These are phyloP conservation scores for Viridothelium virens DNA, from an alignment of 495 filamentous ascomycete genomes.

Conservation along the genomic window DNA sequence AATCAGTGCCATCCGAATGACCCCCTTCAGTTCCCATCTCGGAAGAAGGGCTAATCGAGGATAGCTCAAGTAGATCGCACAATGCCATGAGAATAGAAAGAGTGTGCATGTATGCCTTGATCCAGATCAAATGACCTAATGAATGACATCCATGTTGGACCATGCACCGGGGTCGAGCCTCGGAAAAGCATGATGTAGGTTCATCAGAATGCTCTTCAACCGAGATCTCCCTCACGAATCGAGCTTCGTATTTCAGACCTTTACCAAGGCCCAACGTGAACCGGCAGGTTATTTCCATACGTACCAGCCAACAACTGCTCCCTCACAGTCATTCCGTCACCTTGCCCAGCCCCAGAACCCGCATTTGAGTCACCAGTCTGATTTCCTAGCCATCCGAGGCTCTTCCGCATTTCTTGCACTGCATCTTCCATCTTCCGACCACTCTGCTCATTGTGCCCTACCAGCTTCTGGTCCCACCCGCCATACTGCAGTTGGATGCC, in stretches of 20 bases:
- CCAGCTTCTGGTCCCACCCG: slow-evolving; percentile 83
- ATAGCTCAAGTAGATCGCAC: not conserved
- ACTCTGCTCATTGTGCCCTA: slow-evolving; percentile 81
- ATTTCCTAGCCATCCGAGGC: slow-evolving; percentile 69
- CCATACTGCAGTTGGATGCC: slow-evolving; percentile 86
- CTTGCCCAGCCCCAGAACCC: slow-evolving; percentile 15
- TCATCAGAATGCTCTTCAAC: not conserved
- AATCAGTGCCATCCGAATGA: not conserved
- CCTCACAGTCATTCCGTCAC: slow-evolving; percentile 23
- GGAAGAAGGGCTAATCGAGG: not conserved
- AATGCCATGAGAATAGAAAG: too few species aligned
- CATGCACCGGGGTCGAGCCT: not conserved
- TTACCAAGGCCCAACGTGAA: slow-evolving; percentile 2
- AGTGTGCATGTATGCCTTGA: not conserved
- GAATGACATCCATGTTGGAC: not conserved
- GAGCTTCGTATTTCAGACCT: not conserved
- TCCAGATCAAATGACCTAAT: not conserved
- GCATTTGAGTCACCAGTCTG: slow-evolving; percentile 29
- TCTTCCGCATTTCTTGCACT: slow-evolving; percentile 63
- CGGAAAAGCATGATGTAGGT: not conserved
- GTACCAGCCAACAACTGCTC: slow-evolving; percentile 24
- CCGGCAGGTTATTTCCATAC: slow-evolving; percentile 15
- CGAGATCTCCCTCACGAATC: not conserved
- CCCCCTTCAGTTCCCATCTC: too few species aligned
- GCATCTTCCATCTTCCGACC: slow-evolving; percentile 76